Conservation (phyloP, 768 basidiomycete genomes). For the Mycena leptocephala region DNA sequence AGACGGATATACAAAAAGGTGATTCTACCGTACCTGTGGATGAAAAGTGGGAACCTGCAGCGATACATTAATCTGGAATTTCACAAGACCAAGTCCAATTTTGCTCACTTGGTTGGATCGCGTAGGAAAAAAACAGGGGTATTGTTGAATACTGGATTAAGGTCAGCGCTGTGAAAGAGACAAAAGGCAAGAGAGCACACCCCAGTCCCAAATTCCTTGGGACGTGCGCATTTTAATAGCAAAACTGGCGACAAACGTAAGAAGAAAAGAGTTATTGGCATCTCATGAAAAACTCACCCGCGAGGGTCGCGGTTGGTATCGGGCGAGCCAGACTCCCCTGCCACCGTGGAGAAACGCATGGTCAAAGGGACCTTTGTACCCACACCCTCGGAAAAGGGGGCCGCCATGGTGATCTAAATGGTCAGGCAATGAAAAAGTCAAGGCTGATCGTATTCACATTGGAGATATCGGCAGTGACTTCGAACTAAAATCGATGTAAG, state of each 20-base stretch:
- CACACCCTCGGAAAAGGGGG: slow-evolving; percentile 35
- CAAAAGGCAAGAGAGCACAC: not conserved
- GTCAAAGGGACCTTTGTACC: slow-evolving; percentile 30
- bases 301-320: slow-evolving; percentile 38
- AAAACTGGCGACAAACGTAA: not conserved
- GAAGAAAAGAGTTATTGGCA: not conserved
- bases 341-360: slow-evolving; percentile 33
- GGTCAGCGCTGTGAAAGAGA: not conserved
- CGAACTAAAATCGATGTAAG: slow-evolving; percentile 18
- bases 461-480: slow-evolving; percentile 34
- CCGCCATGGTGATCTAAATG: slow-evolving; percentile 33
- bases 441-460: slow-evolving; percentile 9
- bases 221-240: slow-evolving; percentile 35
- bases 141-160: slow-evolving; percentile 32
- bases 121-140: slow-evolving; percentile 31
- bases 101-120: slow-evolving; percentile 31
- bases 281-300: not conserved
- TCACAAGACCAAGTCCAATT: not conserved
- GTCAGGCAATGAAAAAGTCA: not conserved
- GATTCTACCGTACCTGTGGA: slow-evolving; percentile 17
- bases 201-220: slow-evolving; percentile 37
- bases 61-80: not conserved
- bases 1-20: not conserved
- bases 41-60: slow-evolving; percentile 34
- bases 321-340: slow-evolving; percentile 31